Base-by-base conservation (phyloP, 1,284 basidiomycete species). In the Cutaneotrichosporon spelunceum region DNA sequence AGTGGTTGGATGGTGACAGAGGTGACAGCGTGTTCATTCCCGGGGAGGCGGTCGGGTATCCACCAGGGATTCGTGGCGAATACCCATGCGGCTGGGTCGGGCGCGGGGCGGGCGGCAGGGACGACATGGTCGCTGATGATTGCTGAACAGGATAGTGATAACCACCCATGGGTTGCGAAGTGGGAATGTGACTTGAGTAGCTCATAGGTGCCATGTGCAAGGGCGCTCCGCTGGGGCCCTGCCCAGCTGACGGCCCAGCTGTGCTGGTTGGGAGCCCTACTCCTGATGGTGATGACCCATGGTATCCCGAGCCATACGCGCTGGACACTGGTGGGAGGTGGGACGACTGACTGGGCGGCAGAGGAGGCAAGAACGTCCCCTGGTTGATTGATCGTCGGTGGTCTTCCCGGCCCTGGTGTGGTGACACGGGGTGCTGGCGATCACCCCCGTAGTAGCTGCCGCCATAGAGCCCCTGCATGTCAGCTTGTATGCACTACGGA, bases 371-470 rank as follows among this genome's bases (percentile, higher is more conserved):
- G 48, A 67, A 69, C 11, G 50, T 63, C n/a, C 63, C 65, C 30
- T 66, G 60, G 36, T 65, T 64, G 45, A 62, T 48, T 8, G 59
- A 36, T 27, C 68, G 65, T 26, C 65, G 65, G 50, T 68, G 68
- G 26, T 67, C 67, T 44, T 49, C 56, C 21, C 61, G 57, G 27
- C 65, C 53, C 44, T 56, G 64, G 36, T 50, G 62, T 19, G 57
- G 64, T 3, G 64, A 66, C 23, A 61, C 56, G 16, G 56, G 67
- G 29, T 57, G 63, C 48, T 36, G 57, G 30, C 54, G 70, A n/a
- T 68, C 66, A 53, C 57, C 66, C 48, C 56, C 64, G 50, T 64
- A 62, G 50, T 68, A 68, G 56, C 53, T 66, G 54, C 61, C 69
- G 56, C 68, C 69, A 54, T 69, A 70, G 59, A 69, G 63, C 59